A percentile compares a stretch with the other conserved stretches of the same genome.
Conservation (phyloP, 2,329 filamentous ascomycete genomes). For the Proliferodiscus dingleyae region DNA sequence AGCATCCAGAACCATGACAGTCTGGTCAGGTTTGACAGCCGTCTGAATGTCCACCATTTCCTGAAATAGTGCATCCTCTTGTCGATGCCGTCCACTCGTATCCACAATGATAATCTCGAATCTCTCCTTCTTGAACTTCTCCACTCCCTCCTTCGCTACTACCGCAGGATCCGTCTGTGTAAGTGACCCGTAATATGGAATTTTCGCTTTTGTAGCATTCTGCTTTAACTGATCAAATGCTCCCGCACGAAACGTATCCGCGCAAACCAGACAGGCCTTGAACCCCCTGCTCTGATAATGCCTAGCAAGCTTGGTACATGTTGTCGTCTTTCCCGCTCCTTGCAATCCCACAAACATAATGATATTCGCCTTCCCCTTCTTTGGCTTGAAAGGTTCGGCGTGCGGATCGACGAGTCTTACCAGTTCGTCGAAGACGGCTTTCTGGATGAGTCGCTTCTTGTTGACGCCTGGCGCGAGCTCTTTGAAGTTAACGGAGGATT, state of each 20-base stretch:
- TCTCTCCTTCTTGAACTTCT: slow-evolving; percentile 97
- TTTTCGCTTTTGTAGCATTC: slow-evolving; percentile 98
- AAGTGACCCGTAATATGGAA: slow-evolving; percentile 94
- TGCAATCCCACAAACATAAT: slow-evolving; percentile 99
- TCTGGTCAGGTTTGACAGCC: slow-evolving; percentile 89
- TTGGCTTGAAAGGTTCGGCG: slow-evolving; percentile 90
- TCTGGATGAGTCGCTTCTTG: slow-evolving; percentile 98
- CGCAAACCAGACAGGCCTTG: slow-evolving; percentile 89
- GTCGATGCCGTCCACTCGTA: slow-evolving; percentile 89
- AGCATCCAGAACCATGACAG: slow-evolving; percentile 95
- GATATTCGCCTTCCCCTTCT: slow-evolving; percentile 92
- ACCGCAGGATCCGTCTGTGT: slow-evolving; percentile 94
- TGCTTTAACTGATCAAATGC: slow-evolving; percentile 98
- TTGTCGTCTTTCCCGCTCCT: slow-evolving; percentile 96
- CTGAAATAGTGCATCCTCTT: slow-evolving; percentile 90
- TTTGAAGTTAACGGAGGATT: slow-evolving; percentile 86
- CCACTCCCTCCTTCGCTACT: slow-evolving; percentile 91
- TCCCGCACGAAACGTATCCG: slow-evolving; percentile 96
- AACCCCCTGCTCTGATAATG: slow-evolving; percentile 94
- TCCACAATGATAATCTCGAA: slow-evolving; percentile 99
- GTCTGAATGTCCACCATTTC: slow-evolving; percentile 97
- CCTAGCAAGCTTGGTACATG: slow-evolving; percentile 91
- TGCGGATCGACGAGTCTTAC: slow-evolving; percentile 95
- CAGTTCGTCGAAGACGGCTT: slow-evolving; percentile 94
- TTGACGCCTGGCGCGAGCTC: slow-evolving; percentile 87